Evolutionary conservation across 192 early-diverging fungal genomes (phyloP).

Genomic region (Coemansia asiatica): DNA sequence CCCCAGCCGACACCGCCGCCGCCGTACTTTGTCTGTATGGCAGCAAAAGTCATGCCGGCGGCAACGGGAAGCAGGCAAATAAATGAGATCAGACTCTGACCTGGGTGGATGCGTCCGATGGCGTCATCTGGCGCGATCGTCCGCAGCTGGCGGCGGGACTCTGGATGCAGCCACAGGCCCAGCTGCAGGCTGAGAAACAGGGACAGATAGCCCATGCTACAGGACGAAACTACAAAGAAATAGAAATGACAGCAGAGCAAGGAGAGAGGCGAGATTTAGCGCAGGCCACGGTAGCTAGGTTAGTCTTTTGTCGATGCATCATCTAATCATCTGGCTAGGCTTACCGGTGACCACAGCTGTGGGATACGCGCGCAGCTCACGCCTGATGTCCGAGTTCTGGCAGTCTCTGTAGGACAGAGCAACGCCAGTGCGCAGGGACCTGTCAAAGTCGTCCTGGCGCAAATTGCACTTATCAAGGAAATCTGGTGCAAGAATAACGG

Average conservation of each 20-base stretch:
- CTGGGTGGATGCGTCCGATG: conserved; percentile 19
- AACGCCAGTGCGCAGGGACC: conserved; percentile 14
- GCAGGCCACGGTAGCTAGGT: no score
- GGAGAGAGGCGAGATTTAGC: background rate
- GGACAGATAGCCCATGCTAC: conserved; percentile 34
- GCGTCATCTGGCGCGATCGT: conserved; percentile 4
- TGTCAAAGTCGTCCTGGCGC: conserved; percentile 15
- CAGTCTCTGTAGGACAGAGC: conserved; percentile 26
- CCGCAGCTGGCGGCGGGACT: conserved; percentile 24
- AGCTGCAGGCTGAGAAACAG: conserved; percentile 48
- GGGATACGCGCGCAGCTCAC: conserved; percentile 21
- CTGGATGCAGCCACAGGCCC: conserved; percentile 36
- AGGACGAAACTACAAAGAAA: conserved; percentile 21
- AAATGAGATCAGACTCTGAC: conserved; percentile 41
- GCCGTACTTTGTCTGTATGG: conserved; percentile 27
- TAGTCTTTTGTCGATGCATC: background rate
- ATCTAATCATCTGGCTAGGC: background rate
- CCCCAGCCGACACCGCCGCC: conserved; percentile 49
- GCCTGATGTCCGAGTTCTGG: conserved; percentile 10
- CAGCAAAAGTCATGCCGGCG: conserved; percentile 39
- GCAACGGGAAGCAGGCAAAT: conserved; percentile 33
- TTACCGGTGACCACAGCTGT: conserved; percentile 20
- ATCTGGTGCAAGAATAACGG: conserved; percentile 11
- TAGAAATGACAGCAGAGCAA: background rate
- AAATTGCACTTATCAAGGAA: conserved; percentile 34